phyloP scores from a whole-genome alignment of 768 basidiomycete genomes.

The Hygrophoropsis aurantiaca region DNA sequence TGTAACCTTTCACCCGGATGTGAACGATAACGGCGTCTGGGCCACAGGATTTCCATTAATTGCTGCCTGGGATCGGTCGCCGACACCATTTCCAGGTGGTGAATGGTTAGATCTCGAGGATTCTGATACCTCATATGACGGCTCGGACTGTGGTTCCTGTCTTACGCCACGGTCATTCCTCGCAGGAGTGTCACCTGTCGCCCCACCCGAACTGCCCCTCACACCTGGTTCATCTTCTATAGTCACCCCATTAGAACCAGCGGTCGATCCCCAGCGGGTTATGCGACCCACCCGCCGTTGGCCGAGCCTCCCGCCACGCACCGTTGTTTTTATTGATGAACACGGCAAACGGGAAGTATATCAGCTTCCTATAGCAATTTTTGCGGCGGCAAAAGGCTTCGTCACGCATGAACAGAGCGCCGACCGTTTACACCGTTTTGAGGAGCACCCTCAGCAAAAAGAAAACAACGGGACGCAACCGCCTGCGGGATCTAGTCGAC shows the following conservation, averaged over 20 bases:
- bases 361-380: neutral
- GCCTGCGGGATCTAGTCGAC: too few relatives aligned
- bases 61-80: neutral
- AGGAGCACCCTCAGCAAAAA: too few relatives aligned
- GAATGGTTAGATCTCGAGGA: neutral
- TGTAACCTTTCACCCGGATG: conserved; percentile 14
- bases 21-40: conserved; percentile 14
- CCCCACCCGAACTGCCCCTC: too few relatives aligned
- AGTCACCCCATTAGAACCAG: too few relatives aligned
- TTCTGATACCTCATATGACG: neutral
- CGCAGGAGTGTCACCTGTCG: too few relatives aligned
- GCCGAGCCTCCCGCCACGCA: neutral
- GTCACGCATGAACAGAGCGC: neutral
- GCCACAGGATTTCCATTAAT: neutral
- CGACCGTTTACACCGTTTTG: too few relatives aligned
- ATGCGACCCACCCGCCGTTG: neutral
- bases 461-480: too few relatives aligned
- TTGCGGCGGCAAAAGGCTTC: neutral
- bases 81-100: neutral
- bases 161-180: neutral
- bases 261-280: too few relatives aligned
- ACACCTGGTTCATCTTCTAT: too few relatives aligned
- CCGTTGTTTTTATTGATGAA: neutral
- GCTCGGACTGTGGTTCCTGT: neutral
- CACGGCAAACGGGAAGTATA: neutral